phyloP scores from a whole-genome alignment of 1,284 basidiomycete genomes.

The Irpex lacteus region DNA sequence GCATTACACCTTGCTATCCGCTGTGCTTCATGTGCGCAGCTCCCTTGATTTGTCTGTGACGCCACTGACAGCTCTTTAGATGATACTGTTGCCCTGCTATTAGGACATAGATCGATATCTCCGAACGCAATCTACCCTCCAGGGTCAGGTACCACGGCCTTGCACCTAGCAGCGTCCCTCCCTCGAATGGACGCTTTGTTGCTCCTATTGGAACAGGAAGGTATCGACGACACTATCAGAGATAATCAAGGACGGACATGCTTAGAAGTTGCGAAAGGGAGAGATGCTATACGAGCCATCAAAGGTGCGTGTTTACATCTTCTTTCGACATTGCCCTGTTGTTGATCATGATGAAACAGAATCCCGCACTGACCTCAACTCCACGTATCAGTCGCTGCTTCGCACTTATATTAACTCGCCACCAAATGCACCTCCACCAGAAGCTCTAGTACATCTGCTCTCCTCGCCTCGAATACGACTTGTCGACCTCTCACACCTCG shows the following conservation, averaged over 20 bases:
- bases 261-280: conserved; percentile 74
- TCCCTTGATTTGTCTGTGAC: background rate
- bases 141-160: conserved; percentile 73
- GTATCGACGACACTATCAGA: conserved; percentile 77
- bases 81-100: conserved; percentile 65
- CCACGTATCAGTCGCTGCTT: conserved; percentile 73
- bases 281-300: conserved; percentile 70
- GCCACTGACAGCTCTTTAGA: conserved; percentile 31
- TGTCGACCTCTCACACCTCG: conserved; percentile 69
- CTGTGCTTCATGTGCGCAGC: conserved; percentile 72
- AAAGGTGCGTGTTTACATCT: conserved; percentile 47
- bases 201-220: conserved; percentile 73
- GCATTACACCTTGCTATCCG: conserved; percentile 85
- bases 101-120: conserved; percentile 74
- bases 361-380: conserved; percentile 77
- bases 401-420: conserved; percentile 72
- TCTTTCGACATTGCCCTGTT: background rate
- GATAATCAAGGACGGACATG: conserved; percentile 74
- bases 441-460: conserved; percentile 52
- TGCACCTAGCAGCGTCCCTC: conserved; percentile 85
- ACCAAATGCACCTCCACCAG: conserved; percentile 40
- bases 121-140: conserved; percentile 72
- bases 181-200: conserved; percentile 78
- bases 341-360: conserved; percentile 42
- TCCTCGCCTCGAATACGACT: conserved; percentile 60